Percentiles rank a stretch among this genome's conserved stretches.
Evolutionary conservation across 2,329 filamentous ascomycete genomes (phyloP).

Genomic region (Celoporthe dispersa): DNA sequence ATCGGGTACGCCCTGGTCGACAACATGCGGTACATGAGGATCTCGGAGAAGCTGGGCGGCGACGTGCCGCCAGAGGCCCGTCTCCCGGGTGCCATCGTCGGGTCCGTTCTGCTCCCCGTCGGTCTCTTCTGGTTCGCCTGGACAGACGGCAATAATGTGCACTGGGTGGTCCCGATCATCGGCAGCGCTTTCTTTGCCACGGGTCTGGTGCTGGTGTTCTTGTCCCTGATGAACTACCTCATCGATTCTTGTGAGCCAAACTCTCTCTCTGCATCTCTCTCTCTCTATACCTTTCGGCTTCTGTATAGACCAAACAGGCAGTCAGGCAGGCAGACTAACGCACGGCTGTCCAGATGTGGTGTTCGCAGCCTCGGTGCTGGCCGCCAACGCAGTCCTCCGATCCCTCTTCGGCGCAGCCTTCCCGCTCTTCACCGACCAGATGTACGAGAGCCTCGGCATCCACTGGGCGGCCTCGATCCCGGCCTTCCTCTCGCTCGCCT

Average conservation of each 20-base stretch:
- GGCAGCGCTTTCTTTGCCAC: constrained; percentile 41
- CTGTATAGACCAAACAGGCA: too few relatives aligned
- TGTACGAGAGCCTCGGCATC: constrained; percentile 28
- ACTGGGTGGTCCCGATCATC: constrained; percentile 52
- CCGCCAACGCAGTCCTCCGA: constrained; percentile 60
- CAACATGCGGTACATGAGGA: constrained; percentile 57
- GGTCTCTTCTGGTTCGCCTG: constrained; percentile 73
- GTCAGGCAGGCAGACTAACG: constrained; percentile 4
- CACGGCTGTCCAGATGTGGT: constrained; percentile 44
- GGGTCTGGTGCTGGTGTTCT: constrained; percentile 56
- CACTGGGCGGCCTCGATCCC: constrained; percentile 42
- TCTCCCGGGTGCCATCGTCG: constrained; percentile 64
- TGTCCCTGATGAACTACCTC: constrained; percentile 58
- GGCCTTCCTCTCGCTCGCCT: constrained; percentile 44
- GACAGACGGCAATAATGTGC: constrained; percentile 60
- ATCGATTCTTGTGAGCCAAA: constrained; percentile 48
- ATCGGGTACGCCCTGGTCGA: constrained; percentile 59
- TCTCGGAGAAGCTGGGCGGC: constrained; percentile 50
- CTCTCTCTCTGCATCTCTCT: neutral
- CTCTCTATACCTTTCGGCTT: too few relatives aligned
- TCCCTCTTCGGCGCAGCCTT: constrained; percentile 62
- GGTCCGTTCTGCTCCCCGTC: constrained; percentile 64
- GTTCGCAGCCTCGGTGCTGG: constrained; percentile 62
- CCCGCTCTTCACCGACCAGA: constrained; percentile 56
- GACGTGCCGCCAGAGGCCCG: constrained; percentile 69